These are phyloP conservation scores for Linnemannia zychae DNA, from an alignment of 192 early-diverging fungal genomes.

Conservation along the genomic window DNA sequence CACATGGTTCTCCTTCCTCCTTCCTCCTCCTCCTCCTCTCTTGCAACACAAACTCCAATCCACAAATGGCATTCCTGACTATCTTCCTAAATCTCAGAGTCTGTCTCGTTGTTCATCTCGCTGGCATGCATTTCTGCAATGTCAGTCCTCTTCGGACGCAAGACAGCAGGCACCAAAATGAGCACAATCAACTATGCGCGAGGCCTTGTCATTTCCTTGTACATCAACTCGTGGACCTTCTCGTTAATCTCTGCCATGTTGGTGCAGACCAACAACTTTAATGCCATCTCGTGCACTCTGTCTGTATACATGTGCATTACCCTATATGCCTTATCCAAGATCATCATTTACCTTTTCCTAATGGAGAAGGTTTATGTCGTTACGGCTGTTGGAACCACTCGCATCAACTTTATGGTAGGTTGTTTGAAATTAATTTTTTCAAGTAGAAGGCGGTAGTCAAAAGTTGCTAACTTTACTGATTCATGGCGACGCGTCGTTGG, in stretches of 20 bases:
- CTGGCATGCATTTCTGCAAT: constrained; percentile 35
- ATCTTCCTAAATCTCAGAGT: constrained; percentile 20
- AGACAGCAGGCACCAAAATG: constrained; percentile 44
- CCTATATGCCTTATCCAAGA: constrained; percentile 58
- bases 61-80: neutral
- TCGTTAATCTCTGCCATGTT: constrained; percentile 49
- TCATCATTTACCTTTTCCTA: constrained; percentile 63
- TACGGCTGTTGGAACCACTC: constrained; percentile 39
- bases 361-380: constrained; percentile 61
- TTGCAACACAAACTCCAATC: neutral
- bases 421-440: no score
- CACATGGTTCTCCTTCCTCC: no score
- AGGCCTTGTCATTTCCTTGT: constrained; percentile 56
- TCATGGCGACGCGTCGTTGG: neutral
- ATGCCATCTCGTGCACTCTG: constrained; percentile 47
- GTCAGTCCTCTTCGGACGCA: constrained; percentile 55
- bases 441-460: no score
- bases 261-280: constrained; percentile 54
- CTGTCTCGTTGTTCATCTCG: constrained; percentile 44
- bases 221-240: constrained; percentile 62
- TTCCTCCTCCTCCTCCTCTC: no score
- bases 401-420: constrained; percentile 52
- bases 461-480: no score
- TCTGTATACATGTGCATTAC: constrained; percentile 57
- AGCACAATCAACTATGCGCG: constrained; percentile 60